Conservation (phyloP, 176 grass and related monocot species). For the Eragrostis curvula region DNA sequence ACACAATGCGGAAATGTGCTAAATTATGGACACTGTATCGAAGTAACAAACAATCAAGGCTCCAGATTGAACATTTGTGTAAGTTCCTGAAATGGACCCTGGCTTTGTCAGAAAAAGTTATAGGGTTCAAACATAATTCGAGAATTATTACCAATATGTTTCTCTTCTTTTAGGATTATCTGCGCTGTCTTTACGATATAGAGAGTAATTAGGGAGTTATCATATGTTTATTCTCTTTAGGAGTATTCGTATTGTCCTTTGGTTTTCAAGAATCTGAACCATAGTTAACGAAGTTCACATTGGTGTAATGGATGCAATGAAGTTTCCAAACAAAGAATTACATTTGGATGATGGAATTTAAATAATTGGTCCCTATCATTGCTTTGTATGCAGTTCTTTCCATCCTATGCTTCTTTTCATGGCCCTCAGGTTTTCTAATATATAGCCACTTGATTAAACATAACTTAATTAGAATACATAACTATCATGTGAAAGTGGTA, state of each 20-base stretch:
- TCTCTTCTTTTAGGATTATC: neutral
- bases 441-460: neutral
- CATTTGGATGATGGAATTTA: neutral
- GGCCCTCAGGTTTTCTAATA: neutral
- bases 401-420: neutral
- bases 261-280: neutral
- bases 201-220: conserved; percentile 11
- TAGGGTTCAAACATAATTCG: neutral
- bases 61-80: neutral
- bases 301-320: neutral
- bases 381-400: neutral
- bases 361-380: neutral
- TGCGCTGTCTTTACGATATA: neutral
- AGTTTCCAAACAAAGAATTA: conserved; percentile 6
- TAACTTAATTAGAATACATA: neutral
- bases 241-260: neutral
- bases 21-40: conserved; percentile 7
- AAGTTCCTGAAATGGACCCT: conserved; percentile 6
- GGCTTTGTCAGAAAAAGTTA: conserved; percentile 4
- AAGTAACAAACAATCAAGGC: conserved; percentile 7
- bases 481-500: neutral
- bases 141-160: conserved; percentile 15
- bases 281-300: neutral
- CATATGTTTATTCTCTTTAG: neutral
- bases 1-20: conserved; percentile 29